Conservation (phyloP, 371 early-diverging fungal genomes). For the Haplosporangium sp. region DNA sequence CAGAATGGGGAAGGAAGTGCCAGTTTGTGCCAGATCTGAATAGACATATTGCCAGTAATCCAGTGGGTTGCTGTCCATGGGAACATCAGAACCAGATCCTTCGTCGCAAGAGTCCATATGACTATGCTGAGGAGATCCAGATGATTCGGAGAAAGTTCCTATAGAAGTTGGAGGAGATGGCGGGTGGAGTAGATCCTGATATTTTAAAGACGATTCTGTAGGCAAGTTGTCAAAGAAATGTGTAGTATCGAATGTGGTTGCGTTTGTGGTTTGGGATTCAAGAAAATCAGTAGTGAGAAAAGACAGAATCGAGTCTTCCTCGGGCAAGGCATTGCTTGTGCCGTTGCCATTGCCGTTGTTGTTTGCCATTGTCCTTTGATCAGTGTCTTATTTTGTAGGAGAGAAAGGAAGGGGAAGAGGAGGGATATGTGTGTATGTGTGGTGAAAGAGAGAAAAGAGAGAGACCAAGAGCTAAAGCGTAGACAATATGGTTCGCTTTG, state of each 20-base stretch:
- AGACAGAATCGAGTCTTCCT: constrained; percentile 54
- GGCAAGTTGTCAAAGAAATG: constrained; percentile 39
- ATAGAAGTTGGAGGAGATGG: constrained; percentile 53
- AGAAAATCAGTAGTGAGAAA: constrained; percentile 53
- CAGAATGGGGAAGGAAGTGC: constrained; percentile 22
- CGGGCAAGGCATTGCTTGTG: constrained; percentile 18
- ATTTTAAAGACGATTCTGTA: constrained; percentile 15
- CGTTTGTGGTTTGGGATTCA: constrained; percentile 42
- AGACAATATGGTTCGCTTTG: not conserved
- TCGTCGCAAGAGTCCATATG: constrained; percentile 50
- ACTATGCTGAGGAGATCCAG: constrained; percentile 48
- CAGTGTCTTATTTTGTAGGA: constrained; percentile 6
- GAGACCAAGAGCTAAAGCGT: constrained; percentile 9
- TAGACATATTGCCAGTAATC: constrained; percentile 54
- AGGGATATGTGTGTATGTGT: not conserved
- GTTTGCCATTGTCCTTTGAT: constrained; percentile 9
- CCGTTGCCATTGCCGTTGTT: constrained; percentile 3
- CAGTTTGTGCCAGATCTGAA: constrained; percentile 32
- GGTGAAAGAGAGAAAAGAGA: constrained; percentile 15
- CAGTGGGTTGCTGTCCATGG: constrained; percentile 42
- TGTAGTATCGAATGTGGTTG: constrained; percentile 20
- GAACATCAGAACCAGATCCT: constrained; percentile 45
- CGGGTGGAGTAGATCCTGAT: constrained; percentile 46
- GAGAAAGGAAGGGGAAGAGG: not conserved
- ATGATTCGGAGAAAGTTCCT: constrained; percentile 51